Base-by-base conservation (phyloP, 1,139 yeast genomes). In the Magnusiomyces suaveolens region DNA sequence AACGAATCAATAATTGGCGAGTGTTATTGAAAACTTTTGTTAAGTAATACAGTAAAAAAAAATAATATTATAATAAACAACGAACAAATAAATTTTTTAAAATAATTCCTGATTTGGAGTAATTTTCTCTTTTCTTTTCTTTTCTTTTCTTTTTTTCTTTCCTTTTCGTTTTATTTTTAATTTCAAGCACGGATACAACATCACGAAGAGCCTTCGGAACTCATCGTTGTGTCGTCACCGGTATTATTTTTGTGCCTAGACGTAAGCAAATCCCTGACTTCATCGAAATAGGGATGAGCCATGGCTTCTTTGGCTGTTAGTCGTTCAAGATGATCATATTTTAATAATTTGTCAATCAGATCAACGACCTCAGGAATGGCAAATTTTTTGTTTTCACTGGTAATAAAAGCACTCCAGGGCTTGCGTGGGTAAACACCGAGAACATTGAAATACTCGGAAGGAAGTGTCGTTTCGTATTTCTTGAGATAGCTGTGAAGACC, bases 231-330 rank as follows among this genome's bases (percentile, higher is more conserved):
- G 16, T 41, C 43, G 18, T 38, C 44, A 41, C 44, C 29, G 32
- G 39, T 48, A 36, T 36, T 18, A 16, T 10, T 10, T 18, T 20
- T 14, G 23, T n/a, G 6, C 10, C 32, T 47, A 6, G 39, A 23
- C 12, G 32, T 25, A 2, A 44, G 21, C 33, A 44, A 44, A 12
- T 44, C 47, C 50, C 67, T 57, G 33, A 73, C 66, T n/a, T 74
- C 74, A 43, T 67, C 72, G 65, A 84, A 84, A 65, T 82, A 87
- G 10, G 84, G 79, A 71, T 94, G 97, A 20, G 73, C 82, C 95
- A 94, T 84, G 24, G 98, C 97, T 70, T 94, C 97, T 68, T 79
- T 79, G 2, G 98, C 97, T 12, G 98, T 92, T 56, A 90, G 77
- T 64, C 99, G 81, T 67, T 86, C 90, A 68, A 89, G 96, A 68